Evolutionary conservation across 2,329 filamentous ascomycete genomes (phyloP).

Genomic region (Xylaria sp.): DNA sequence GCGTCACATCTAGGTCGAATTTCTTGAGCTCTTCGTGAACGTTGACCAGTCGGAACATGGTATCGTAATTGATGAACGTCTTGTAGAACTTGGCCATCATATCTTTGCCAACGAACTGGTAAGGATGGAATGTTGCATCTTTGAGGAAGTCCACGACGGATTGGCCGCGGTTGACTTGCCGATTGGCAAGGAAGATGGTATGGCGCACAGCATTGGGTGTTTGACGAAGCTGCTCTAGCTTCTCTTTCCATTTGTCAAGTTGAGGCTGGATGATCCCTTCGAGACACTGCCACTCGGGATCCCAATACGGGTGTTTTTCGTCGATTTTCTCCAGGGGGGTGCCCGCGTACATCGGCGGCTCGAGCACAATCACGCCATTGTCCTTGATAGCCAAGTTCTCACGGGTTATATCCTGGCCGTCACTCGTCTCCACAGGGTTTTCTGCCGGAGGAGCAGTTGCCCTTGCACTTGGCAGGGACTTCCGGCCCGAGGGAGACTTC

Average conservation of each 20-base stretch:
- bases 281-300: conserved; percentile 53
- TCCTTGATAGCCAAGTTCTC: conserved; percentile 50
- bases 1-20: conserved; percentile 55
- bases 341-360: conserved; percentile 55
- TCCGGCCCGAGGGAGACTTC: conserved; percentile 34
- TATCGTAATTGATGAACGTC: conserved; percentile 56
- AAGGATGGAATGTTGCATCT: conserved; percentile 56
- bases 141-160: conserved; percentile 56
- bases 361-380: conserved; percentile 52
- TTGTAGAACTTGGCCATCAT: conserved; percentile 48
- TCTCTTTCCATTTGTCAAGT: conserved; percentile 52
- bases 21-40: conserved; percentile 57
- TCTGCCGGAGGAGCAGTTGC: conserved; percentile 30
- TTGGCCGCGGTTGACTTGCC: conserved; percentile 59
- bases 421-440: conserved; percentile 20
- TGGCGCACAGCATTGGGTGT: conserved; percentile 35
- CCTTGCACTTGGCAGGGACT: conserved; percentile 36
- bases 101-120: conserved; percentile 57
- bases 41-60: conserved; percentile 57
- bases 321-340: conserved; percentile 57
- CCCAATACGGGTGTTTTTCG: conserved; percentile 57
- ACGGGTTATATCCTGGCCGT: conserved; percentile 47
- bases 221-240: conserved; percentile 40
- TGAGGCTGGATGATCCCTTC: conserved; percentile 46
- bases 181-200: conserved; percentile 56